phyloP scores from a whole-genome alignment of 331 rosid species.

The Quercus tomentella region DNA sequence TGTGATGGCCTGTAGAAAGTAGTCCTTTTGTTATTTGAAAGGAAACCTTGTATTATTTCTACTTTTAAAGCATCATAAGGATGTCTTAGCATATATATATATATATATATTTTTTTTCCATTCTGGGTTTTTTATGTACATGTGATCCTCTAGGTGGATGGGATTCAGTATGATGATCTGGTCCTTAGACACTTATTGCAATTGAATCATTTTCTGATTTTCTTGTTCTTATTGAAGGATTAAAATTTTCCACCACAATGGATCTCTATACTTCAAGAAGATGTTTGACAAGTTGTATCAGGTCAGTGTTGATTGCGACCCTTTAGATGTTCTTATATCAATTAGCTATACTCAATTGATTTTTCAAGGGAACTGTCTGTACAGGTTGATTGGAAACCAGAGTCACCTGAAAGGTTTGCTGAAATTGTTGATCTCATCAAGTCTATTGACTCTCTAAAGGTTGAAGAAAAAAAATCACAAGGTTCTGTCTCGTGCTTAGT shows the following conservation, averaged over 20 bases:
- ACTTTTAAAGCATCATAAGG: neutral
- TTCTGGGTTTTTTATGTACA: neutral
- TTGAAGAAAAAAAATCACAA: conserved; percentile 63
- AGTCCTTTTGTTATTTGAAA: neutral
- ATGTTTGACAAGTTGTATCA: conserved; percentile 92
- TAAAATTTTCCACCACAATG: conserved; percentile 79
- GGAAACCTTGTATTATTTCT: neutral
- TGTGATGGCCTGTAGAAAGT: neutral
- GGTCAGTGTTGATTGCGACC: conserved; percentile 45
- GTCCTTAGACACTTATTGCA: conserved; percentile 2
- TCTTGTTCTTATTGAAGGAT: conserved; percentile 42
- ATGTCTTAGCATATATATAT: neutral
- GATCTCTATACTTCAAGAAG: conserved; percentile 75
- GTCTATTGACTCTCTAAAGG: conserved; percentile 49
- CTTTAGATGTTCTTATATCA: neutral
- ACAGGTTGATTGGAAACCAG: conserved; percentile 96
- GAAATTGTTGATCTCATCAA: conserved; percentile 60
- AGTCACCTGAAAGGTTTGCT: conserved; percentile 58
- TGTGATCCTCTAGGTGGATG: neutral
- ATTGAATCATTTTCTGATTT: neutral
- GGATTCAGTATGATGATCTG: neutral
- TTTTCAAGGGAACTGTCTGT: conserved; percentile 21
- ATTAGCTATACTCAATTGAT: conserved; percentile 7
- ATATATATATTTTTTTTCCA: neutral
- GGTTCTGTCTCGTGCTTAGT: conserved; percentile 34